These are phyloP conservation scores for Chalciporus chontae DNA, from an alignment of 768 basidiomycete genomes.

Conservation along the genomic window DNA sequence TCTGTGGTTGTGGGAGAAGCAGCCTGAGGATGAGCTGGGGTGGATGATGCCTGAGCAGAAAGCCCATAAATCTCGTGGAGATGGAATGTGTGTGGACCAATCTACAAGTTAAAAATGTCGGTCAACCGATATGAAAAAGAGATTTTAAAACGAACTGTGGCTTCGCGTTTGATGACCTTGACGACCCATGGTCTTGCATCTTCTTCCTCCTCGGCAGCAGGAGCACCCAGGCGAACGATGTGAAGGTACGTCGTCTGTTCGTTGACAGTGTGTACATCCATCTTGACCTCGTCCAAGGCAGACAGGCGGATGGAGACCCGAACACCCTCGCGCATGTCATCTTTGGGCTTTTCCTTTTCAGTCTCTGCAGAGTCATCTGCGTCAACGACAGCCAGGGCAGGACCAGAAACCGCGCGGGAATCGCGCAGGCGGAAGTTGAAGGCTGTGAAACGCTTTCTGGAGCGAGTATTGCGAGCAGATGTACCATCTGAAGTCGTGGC, in stretches of 20 bases:
- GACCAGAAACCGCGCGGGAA: slow-evolving; percentile 59
- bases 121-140: not conserved
- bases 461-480: slow-evolving; percentile 18
- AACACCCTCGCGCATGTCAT: slow-evolving; percentile 60
- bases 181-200: slow-evolving; percentile 84
- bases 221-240: slow-evolving; percentile 64
- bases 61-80: slow-evolving; percentile 94
- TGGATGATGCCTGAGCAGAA: slow-evolving; percentile 50
- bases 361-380: slow-evolving; percentile 38
- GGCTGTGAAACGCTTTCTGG: slow-evolving; percentile 58
- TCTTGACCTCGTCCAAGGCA: slow-evolving; percentile 75
- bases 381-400: slow-evolving; percentile 77
- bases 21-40: slow-evolving; percentile 33
- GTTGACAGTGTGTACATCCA: slow-evolving; percentile 65
- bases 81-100: slow-evolving; percentile 91
- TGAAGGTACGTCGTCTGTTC: slow-evolving; percentile 89
- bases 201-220: slow-evolving; percentile 40
- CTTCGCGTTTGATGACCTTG: slow-evolving; percentile 89
- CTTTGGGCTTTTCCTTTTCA: slow-evolving; percentile 43
- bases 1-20: slow-evolving; percentile 37
- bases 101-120: slow-evolving; percentile 40
- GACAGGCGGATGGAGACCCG: slow-evolving; percentile 76
- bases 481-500: slow-evolving; percentile 11
- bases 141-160: slow-evolving; percentile 47
- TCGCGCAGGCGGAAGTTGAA: slow-evolving; percentile 64